phyloP scores from a whole-genome alignment of 164 flowering plant genomes.

The Nymphaea colorata region DNA sequence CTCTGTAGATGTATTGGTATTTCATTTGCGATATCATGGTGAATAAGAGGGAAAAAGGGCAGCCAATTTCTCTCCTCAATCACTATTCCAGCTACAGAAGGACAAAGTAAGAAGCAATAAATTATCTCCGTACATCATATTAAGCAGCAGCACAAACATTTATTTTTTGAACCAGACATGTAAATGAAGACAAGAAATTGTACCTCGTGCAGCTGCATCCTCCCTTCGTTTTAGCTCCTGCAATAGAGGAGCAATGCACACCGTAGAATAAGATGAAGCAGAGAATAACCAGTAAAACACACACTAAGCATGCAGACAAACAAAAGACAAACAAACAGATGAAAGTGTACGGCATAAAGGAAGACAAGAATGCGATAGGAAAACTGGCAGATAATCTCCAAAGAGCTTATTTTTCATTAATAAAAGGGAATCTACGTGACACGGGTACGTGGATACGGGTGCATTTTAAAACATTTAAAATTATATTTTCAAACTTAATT shows the following conservation, averaged over 20 bases:
- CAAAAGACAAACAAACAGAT: slow-evolving; percentile 25
- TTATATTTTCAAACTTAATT: no score
- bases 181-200: neutral
- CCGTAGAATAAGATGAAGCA: slow-evolving; percentile 45
- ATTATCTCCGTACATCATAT: neutral
- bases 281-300: slow-evolving; percentile 68
- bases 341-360: no score
- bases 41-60: slow-evolving; percentile 73
- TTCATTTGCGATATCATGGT: slow-evolving; percentile 84
- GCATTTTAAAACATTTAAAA: no score
- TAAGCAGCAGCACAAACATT: neutral
- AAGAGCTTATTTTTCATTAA: no score
- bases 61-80: slow-evolving; percentile 87
- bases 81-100: slow-evolving; percentile 61
- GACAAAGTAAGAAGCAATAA: neutral
- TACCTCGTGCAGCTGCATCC: slow-evolving; percentile 94
- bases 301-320: no score
- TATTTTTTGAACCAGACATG: neutral
- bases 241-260: neutral
- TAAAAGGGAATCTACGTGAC: no score
- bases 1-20: slow-evolving; percentile 52
- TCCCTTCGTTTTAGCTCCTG: slow-evolving; percentile 81
- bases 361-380: no score
- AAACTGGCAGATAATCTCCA: no score
- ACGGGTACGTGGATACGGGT: no score